These are phyloP conservation scores for Globisporangium nodosum DNA, from an alignment of 352 stramenopile genomes.

Conservation along the genomic window DNA sequence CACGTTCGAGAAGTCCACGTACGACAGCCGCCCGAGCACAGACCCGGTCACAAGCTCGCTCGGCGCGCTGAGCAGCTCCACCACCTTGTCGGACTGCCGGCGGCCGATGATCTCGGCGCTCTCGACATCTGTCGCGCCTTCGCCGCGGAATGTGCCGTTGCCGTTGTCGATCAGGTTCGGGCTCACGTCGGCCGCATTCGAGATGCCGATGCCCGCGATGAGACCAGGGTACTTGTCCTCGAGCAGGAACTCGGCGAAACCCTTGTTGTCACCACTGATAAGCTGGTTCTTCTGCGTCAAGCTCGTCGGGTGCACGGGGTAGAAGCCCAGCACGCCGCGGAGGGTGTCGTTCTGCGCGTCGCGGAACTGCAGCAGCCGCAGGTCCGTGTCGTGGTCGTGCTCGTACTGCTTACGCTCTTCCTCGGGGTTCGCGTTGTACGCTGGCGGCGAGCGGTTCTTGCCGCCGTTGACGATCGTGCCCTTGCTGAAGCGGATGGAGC, in stretches of 20 bases:
- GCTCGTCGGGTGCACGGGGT: conserved; percentile 72
- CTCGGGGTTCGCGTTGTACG: conserved; percentile 67
- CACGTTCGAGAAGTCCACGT: conserved; percentile 44
- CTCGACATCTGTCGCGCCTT: conserved; percentile 28
- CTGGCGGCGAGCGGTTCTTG: conserved; percentile 67
- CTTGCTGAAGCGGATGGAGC: conserved; percentile 34
- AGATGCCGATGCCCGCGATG: conserved; percentile 33
- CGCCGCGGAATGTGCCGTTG: conserved; percentile 36
- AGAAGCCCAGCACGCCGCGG: conserved; percentile 63
- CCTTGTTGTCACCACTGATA: conserved; percentile 81
- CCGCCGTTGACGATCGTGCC: conserved; percentile 27
- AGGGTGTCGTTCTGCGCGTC: conserved; percentile 19
- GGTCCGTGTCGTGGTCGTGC: conserved; percentile 58
- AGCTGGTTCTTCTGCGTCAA: conserved; percentile 71
- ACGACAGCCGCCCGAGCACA: conserved; percentile 27
- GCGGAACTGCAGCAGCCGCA: conserved; percentile 57
- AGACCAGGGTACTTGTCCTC: conserved; percentile 28
- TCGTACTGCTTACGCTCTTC: conserved; percentile 49
- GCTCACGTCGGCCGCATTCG: conserved; percentile 41
- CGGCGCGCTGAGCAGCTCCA: conserved; percentile 15
- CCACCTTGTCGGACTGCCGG: conserved; percentile 26
- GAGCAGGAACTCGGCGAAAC: conserved; percentile 40
- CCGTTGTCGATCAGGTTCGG: conserved; percentile 43
- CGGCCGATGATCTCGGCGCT: conserved; percentile 37
- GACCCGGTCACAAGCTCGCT: conserved; percentile 25